A percentile compares a stretch with the other conserved stretches of the same genome.
Evolutionary conservation across 352 stramenopile genomes (phyloP).

Genomic region (Blastocystis sp.): DNA sequence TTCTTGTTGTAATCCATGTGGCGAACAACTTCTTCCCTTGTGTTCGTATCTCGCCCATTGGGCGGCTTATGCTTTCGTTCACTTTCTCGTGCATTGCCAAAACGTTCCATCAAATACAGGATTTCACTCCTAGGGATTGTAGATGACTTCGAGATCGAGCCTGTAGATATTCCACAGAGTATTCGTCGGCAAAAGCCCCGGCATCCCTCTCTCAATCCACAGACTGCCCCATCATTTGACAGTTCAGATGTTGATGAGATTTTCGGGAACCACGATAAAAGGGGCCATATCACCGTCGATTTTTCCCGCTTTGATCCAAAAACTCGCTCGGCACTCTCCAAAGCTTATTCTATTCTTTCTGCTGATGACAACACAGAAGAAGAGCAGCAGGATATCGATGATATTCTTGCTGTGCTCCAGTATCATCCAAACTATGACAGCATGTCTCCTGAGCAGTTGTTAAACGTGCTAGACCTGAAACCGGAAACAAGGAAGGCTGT

Average conservation of each 20-base stretch:
- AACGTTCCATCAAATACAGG: background rate
- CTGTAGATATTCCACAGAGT: background rate
- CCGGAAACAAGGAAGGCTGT: background rate
- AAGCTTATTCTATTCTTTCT: background rate
- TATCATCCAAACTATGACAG: background rate
- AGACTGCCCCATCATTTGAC: background rate
- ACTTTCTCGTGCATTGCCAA: background rate
- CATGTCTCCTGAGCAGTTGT: constrained; percentile 15
- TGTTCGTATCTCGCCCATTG: background rate
- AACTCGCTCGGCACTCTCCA: background rate
- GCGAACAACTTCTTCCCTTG: background rate
- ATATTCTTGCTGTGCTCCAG: background rate
- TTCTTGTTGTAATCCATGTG: background rate
- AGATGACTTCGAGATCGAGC: background rate
- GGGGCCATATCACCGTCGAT: background rate
- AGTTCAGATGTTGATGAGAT: background rate
- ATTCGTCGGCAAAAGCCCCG: background rate
- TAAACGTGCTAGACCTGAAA: constrained; percentile 3
- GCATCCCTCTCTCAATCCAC: background rate
- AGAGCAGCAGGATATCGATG: background rate
- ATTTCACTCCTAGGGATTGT: background rate
- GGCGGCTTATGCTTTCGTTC: background rate
- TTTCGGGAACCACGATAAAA: background rate
- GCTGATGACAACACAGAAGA: background rate
- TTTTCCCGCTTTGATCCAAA: background rate